A percentile compares a stretch with the other conserved stretches of the same genome.
Evolutionary conservation across 1,139 yeast species (phyloP).

Genomic region (Pneumocystis sp.): DNA sequence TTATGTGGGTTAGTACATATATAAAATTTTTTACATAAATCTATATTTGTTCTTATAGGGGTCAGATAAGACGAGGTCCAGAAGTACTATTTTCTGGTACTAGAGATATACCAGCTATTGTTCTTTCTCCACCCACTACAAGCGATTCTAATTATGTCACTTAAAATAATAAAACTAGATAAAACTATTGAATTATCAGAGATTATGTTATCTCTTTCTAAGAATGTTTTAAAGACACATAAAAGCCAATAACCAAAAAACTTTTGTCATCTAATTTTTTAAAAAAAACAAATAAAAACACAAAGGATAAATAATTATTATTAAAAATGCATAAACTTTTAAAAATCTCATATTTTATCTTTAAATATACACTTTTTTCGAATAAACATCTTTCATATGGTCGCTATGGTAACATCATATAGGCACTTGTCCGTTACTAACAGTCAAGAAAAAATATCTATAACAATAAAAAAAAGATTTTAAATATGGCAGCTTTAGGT

Average conservation of each 20-base stretch:
- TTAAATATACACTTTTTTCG: not conserved
- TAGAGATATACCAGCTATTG: not conserved
- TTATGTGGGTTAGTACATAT: not conserved
- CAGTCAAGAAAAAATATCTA: not conserved
- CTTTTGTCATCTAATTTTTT: not conserved
- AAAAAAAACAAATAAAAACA: not conserved
- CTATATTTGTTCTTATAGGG: not conserved
- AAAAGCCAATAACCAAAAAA: not conserved
- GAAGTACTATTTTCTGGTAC: not conserved
- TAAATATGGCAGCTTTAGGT: not conserved
- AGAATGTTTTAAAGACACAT: not conserved
- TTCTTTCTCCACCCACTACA: not conserved
- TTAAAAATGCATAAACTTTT: no score
- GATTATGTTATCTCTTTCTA: not conserved
- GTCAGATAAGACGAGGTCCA: not conserved
- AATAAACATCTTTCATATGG: not conserved
- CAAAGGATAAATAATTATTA: no score
- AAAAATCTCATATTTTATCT: no score
- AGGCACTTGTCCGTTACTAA: not conserved
- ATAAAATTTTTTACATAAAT: not conserved
- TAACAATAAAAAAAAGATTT: not conserved
- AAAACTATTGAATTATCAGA: not conserved
- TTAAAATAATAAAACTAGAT: not conserved
- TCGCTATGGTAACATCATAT: not conserved
- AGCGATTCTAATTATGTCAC: not conserved